These are phyloP conservation scores for Suillus discolor DNA, from an alignment of 768 basidiomycete genomes.

Conservation along the genomic window DNA sequence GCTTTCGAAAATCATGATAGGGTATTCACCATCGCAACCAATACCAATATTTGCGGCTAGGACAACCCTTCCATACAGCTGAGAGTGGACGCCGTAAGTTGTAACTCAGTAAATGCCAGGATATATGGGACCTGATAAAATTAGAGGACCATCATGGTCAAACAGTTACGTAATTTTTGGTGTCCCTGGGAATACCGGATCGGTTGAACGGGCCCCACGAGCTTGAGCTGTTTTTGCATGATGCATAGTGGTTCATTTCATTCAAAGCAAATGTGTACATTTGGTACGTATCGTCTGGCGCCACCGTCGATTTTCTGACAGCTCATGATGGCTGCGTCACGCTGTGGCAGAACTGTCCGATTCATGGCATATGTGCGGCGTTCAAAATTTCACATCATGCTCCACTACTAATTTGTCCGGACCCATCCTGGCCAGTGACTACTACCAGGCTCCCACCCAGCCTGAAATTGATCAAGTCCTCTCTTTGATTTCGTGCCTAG, in stretches of 20 bases:
- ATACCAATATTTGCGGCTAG: neutral
- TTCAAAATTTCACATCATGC: neutral
- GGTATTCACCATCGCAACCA: conserved; percentile 23
- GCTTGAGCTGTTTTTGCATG: neutral
- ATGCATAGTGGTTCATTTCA: neutral
- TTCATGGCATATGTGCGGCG: neutral
- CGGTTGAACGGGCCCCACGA: neutral
- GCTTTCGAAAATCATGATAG: neutral
- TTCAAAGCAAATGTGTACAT: too few species aligned
- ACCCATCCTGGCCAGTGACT: neutral
- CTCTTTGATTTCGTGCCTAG: neutral
- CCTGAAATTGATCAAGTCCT: neutral
- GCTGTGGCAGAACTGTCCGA: neutral
- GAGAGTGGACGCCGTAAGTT: neutral
- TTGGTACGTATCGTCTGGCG: too few species aligned
- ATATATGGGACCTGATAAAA: neutral
- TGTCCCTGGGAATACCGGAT: neutral
- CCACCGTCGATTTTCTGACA: neutral
- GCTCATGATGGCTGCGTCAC: neutral
- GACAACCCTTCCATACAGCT: neutral
- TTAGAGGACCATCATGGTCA: neutral
- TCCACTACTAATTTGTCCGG: neutral
- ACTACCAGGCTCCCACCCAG: neutral
- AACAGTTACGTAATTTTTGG: neutral
- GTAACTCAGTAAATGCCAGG: neutral